Conservation (phyloP, 495 filamentous ascomycete genomes). For the Lophiostoma macrostomum region DNA sequence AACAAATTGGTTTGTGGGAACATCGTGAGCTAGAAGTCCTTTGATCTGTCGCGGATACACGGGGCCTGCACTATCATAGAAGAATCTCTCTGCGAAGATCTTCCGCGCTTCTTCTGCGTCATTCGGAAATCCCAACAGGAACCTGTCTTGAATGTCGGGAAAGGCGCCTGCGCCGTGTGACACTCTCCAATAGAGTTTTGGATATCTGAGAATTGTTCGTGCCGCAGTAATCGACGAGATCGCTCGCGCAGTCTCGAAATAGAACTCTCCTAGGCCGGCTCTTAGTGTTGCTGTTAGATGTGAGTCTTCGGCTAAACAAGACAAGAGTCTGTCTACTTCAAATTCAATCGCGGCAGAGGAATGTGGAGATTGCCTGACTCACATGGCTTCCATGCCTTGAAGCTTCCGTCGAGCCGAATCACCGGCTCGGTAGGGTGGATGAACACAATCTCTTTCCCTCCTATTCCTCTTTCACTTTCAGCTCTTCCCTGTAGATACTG, state of each 20-base stretch:
- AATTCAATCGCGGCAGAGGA: too few species aligned
- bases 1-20: slow-evolving; percentile 29
- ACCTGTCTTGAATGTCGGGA: slow-evolving; percentile 32
- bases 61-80: slow-evolving; percentile 34
- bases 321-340: background rate
- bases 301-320: background rate
- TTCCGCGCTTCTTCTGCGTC: slow-evolving; percentile 20
- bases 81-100: slow-evolving; percentile 30
- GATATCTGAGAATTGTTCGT: slow-evolving; percentile 30
- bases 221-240: slow-evolving; percentile 31
- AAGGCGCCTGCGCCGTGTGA: slow-evolving; percentile 36
- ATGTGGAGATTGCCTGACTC: too few species aligned
- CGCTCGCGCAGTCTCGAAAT: slow-evolving; percentile 36
- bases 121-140: slow-evolving; percentile 28
- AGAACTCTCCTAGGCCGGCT: slow-evolving; percentile 33
- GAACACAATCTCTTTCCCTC: slow-evolving; percentile 28
- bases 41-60: slow-evolving; percentile 33
- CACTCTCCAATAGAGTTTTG: slow-evolving; percentile 28
- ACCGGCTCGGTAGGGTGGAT: slow-evolving; percentile 35
- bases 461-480: slow-evolving; percentile 1
- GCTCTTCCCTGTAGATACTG: slow-evolving; percentile 17
- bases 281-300: slow-evolving; percentile 26
- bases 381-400: slow-evolving; percentile 32
- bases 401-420: slow-evolving; percentile 14
- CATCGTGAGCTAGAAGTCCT: slow-evolving; percentile 32